Evolutionary conservation across 805 yeast genomes (phyloP).

Genomic region (Debaryomyces castellii): DNA sequence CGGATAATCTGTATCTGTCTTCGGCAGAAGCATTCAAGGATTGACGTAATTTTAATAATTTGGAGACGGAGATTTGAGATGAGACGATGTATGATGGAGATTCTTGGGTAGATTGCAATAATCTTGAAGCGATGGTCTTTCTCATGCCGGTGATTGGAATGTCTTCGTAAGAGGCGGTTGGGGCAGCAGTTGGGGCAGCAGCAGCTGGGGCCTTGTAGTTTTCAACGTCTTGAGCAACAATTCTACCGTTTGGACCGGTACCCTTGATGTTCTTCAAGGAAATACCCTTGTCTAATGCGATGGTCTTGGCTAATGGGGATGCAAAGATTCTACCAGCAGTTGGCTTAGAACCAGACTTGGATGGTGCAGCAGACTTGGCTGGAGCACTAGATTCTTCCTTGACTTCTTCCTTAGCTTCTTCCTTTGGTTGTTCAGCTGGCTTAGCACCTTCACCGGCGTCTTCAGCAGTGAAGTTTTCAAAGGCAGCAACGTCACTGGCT

Average conservation of each 20-base stretch:
- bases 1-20: conserved; percentile 86
- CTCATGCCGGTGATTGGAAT: conserved; percentile 90
- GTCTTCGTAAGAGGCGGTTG: conserved; percentile 68
- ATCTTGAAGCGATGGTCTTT: conserved; percentile 86
- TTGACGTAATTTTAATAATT: conserved; percentile 87
- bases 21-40: conserved; percentile 82
- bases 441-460: conserved; percentile 64
- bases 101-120: conserved; percentile 78
- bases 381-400: conserved; percentile 25
- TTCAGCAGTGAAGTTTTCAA: conserved; percentile 77
- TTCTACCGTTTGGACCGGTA: conserved; percentile 94
- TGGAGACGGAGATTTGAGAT: conserved; percentile 80
- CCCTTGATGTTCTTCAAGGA: conserved; percentile 83
- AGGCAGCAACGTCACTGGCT: conserved; percentile 79
- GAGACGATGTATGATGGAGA: conserved; percentile 93
- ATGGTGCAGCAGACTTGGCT: conserved; percentile 10
- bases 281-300: conserved; percentile 91
- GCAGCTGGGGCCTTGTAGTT: conserved; percentile 52
- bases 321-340: conserved; percentile 77
- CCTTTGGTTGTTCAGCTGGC: conserved; percentile 37
- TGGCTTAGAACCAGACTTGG: conserved; percentile 37
- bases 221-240: conserved; percentile 88
- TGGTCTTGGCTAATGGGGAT: conserved; percentile 90
- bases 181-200: conserved; percentile 45
- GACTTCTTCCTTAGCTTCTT: conserved; percentile 26